Evolutionary conservation across 2,329 filamentous ascomycete genomes (phyloP).

Genomic region (Fusarium nisikadoi): DNA sequence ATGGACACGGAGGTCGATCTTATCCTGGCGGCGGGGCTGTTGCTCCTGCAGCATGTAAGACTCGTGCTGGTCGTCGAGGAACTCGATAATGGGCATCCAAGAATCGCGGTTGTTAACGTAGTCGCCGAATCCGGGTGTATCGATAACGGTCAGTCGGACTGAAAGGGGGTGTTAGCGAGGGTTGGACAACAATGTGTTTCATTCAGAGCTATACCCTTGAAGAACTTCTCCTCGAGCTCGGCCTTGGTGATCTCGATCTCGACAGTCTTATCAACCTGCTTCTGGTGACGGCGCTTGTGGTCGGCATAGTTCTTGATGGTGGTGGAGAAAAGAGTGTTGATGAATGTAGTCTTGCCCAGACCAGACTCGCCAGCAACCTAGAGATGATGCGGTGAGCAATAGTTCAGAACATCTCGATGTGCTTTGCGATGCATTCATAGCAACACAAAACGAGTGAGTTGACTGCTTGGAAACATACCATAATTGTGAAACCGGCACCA

Average conservation of each 20-base stretch:
- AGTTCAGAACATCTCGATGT: not conserved
- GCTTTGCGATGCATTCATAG: not conserved
- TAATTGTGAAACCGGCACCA: slow-evolving; percentile 98
- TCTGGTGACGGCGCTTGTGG: slow-evolving; percentile 98
- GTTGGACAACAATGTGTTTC: slow-evolving; percentile 1
- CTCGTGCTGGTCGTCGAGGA: slow-evolving; percentile 99
- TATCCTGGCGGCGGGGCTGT: slow-evolving; percentile 96
- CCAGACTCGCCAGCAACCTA: slow-evolving; percentile 98
- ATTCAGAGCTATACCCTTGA: slow-evolving; percentile 82
- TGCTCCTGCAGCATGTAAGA: slow-evolving; percentile 99
- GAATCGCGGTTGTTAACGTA: slow-evolving; percentile 99
- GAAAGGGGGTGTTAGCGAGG: slow-evolving; percentile 38
- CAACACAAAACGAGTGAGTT: not conserved
- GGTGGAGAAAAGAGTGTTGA: slow-evolving; percentile 99
- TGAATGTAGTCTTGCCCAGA: slow-evolving; percentile 99
- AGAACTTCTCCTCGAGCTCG: slow-evolving; percentile 99
- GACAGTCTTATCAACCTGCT: slow-evolving; percentile 99
- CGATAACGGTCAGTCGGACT: slow-evolving; percentile 99
- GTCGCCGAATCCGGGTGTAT: slow-evolving; percentile 98
- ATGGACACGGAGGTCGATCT: slow-evolving; percentile 99
- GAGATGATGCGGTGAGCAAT: slow-evolving; percentile 25
- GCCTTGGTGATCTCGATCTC: slow-evolving; percentile 99
- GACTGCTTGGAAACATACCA: slow-evolving; percentile 69
- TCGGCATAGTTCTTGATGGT: slow-evolving; percentile 99
- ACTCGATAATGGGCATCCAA: slow-evolving; percentile 99